Base-by-base conservation (phyloP, 2,329 filamentous ascomycete genomes). In the Pseudocercospora macadamiae region DNA sequence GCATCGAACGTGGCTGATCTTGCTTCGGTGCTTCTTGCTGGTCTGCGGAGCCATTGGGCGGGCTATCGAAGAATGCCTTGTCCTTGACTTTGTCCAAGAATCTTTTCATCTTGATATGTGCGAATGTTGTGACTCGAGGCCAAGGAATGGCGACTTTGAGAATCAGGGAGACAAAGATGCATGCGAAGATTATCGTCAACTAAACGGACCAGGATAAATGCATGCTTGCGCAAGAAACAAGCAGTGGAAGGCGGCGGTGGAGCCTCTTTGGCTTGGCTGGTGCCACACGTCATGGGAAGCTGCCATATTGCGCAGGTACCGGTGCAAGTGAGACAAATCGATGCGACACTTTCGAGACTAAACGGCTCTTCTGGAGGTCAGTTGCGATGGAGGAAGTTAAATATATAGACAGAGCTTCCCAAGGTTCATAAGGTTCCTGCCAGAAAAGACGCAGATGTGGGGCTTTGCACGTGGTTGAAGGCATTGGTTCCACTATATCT, bases 51-150 rank as follows among this genome's bases (percentile, higher is more conserved):
- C 26, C 34, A 37, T 53, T 36, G n/a, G 42, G 25, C 25, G 23
- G 18, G 37, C 21, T 32, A n/a, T 56, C 28, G 9, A 37, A 45
- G 16, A 47, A 53, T n/a, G 44, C 54, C 28, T 66, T 55, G 37
- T 73, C 69, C 42, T 71, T 77, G 26, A 72, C 72, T 62, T 75
- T 77, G 58, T 71, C 63, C 51, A 77, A 47, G 60, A 77, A 71
- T 44, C 70, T 73, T 64, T 71, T 75, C 74, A 76, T 76, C 37
- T 14, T 64, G 39, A 48, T 30, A 57, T 53, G 42, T 25, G 49
- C 30, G 45, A 23, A 18, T 55, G 44, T 61, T 52, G 28, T 23
- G 58, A 57, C 12, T 16, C 30, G 37, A 23, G 54, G 28, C 34
- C 48, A 51, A 32, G 49, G 53, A 42, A 48, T n/a, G 39, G 49